phyloP scores from a whole-genome alignment of 2,329 filamentous ascomycete genomes.

The Leptosphaerulina australis region DNA sequence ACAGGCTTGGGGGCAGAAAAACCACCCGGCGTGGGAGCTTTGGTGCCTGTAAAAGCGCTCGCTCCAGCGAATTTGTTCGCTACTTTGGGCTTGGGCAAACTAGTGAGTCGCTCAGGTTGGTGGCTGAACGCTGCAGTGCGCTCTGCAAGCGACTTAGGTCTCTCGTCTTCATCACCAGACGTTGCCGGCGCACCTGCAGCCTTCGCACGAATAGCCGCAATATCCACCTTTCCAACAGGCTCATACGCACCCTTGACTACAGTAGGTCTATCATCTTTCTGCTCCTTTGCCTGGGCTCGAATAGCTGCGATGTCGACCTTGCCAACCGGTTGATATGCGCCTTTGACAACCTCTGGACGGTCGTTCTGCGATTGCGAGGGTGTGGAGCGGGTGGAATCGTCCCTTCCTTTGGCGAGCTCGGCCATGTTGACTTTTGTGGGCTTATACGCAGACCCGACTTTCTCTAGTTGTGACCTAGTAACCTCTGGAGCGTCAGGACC shows the following conservation, averaged over 20 bases:
- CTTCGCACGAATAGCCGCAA: conserved; percentile 86
- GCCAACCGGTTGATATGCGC: conserved; percentile 89
- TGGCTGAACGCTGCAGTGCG: conserved; percentile 72
- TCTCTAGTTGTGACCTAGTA: conserved; percentile 84
- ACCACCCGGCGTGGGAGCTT: conserved; percentile 77
- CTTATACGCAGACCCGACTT: conserved; percentile 89
- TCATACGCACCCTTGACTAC: conserved; percentile 93
- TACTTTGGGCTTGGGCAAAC: conserved; percentile 92
- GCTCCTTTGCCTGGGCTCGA: conserved; percentile 72
- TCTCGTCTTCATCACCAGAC: conserved; percentile 47
- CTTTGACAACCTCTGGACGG: conserved; percentile 72
- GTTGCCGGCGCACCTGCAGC: conserved; percentile 61
- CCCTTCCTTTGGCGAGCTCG: conserved; percentile 76
- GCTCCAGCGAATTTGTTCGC: conserved; percentile 82
- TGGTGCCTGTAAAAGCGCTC: conserved; percentile 81
- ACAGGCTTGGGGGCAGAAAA: conserved; percentile 67
- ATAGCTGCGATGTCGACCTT: conserved; percentile 98
- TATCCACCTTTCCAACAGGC: conserved; percentile 95
- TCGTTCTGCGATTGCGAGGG: conserved; percentile 56
- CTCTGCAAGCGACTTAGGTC: conserved; percentile 71
- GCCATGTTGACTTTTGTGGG: conserved; percentile 95
- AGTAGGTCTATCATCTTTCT: conserved; percentile 76
- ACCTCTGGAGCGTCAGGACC: conserved; percentile 91
- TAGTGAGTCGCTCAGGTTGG: conserved; percentile 79
- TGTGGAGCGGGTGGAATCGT: conserved; percentile 68